Percentiles rank a stretch among this genome's conserved stretches.
Conservation (phyloP, 2,329 filamentous ascomycete species). For the Diaporthe helianthi region DNA sequence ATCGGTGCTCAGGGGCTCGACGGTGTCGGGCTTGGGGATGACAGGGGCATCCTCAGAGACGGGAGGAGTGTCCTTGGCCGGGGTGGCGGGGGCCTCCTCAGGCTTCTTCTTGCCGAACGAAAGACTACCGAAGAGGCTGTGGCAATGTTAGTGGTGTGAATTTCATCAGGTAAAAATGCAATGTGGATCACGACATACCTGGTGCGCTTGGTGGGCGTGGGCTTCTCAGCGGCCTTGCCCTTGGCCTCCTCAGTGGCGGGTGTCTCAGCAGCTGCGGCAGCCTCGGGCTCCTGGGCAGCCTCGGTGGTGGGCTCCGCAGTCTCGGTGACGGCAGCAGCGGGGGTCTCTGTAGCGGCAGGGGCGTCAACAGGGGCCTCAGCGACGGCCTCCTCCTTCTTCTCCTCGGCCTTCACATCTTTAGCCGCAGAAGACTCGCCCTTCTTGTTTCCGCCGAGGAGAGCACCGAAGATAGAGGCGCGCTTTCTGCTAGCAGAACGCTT, state of each 20-base stretch:
- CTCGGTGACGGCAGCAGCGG: conserved; percentile 42
- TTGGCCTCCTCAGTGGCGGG: conserved; percentile 45
- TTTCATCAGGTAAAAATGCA: background rate
- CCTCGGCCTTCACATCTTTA: conserved; percentile 46
- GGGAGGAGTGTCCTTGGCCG: conserved; percentile 53
- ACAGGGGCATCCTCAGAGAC: conserved; percentile 63
- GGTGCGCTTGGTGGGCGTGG: conserved; percentile 59
- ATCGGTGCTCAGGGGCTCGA: conserved; percentile 63
- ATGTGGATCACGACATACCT: conserved; percentile 48
- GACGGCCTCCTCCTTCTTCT: conserved; percentile 39
- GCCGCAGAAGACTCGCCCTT: conserved; percentile 49
- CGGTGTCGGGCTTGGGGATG: conserved; percentile 65
- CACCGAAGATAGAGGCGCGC: conserved; percentile 69
- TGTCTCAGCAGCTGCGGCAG: conserved; percentile 37
- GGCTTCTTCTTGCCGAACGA: conserved; percentile 65
- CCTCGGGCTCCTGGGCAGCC: conserved; percentile 37
- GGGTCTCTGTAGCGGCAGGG: conserved; percentile 43
- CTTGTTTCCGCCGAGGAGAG: conserved; percentile 63
- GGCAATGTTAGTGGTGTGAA: conserved; percentile 34
- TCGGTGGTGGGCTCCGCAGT: conserved; percentile 24
- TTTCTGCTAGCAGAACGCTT: conserved; percentile 71
- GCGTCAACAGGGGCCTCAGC: conserved; percentile 39
- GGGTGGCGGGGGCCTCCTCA: conserved; percentile 50
- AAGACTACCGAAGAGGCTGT: conserved; percentile 62
- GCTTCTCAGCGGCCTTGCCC: conserved; percentile 50